Percentiles rank a stretch among this genome's conserved stretches.
Evolutionary conservation across 1,139 yeast genomes (phyloP).

Genomic region (Geotrichum citri-aurantii): DNA sequence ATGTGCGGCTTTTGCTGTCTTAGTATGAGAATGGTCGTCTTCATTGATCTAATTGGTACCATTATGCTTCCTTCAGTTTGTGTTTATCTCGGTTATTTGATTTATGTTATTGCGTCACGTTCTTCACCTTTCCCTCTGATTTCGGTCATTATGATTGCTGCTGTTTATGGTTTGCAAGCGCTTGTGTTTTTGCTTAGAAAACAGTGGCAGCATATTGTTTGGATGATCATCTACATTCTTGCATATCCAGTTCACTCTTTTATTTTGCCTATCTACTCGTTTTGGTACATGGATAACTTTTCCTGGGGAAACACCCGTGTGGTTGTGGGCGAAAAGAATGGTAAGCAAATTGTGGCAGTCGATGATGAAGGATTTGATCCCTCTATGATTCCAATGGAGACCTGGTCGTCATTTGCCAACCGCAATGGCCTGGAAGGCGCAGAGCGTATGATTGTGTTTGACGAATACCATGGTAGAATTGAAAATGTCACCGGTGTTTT

Average conservation of each 20-base stretch:
- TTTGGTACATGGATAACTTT: conserved; percentile 44
- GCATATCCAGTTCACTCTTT: conserved; percentile 40
- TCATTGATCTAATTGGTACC: conserved; percentile 39
- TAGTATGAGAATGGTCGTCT: conserved; percentile 40
- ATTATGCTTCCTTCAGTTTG: conserved; percentile 41
- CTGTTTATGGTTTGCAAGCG: conserved; percentile 41
- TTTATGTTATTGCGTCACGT: conserved; percentile 33
- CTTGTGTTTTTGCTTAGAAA: conserved; percentile 38
- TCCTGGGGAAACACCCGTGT: conserved; percentile 44
- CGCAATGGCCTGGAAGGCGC: conserved; percentile 36
- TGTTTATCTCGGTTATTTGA: conserved; percentile 39
- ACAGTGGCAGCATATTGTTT: conserved; percentile 43
- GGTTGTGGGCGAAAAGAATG: conserved; percentile 41
- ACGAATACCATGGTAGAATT: conserved; percentile 17
- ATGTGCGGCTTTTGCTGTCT: conserved; percentile 43
- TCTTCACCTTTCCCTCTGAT: conserved; percentile 37
- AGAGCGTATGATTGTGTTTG: conserved; percentile 25
- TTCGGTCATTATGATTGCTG: conserved; percentile 37
- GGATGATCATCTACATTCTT: conserved; percentile 40
- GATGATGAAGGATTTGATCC: conserved; percentile 32
- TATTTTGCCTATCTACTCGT: conserved; percentile 39
- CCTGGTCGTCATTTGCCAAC: conserved; percentile 36
- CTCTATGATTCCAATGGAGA: conserved; percentile 32
- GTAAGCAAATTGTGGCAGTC: conserved; percentile 33
- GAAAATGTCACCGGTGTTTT: conserved; percentile 15